Evolutionary conservation across 2,329 filamentous ascomycete genomes (phyloP), one percentile per base, ranked within the genome.

Genomic region (Byssoonygena ceratinophila): DNA sequence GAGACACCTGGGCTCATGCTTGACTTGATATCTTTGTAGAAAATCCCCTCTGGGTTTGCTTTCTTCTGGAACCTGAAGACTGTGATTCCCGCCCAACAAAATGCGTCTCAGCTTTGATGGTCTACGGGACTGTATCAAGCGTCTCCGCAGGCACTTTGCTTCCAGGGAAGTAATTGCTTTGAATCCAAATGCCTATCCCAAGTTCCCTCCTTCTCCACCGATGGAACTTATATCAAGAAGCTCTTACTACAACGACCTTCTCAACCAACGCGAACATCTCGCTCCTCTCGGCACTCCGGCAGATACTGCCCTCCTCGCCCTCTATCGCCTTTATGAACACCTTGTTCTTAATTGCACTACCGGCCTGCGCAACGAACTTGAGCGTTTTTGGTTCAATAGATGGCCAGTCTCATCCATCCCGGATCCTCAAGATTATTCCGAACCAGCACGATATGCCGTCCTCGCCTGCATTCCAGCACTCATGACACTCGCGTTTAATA

Each of bases 391-490:
- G 44, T 32, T 27, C 12, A 31, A 39, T 22, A 12, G 7, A 4
- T 49, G 46, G 46, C 16, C 16, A 9, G 34, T 49, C 9, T 37
- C n/a, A 4, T 4, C 14, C 14, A 49, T 49, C 36, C 45, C 46
- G 25, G 46, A 43, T 23, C 46, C 44, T 14, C 18, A 37, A 12
- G 43, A 53, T 44, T 12, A 34, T 34, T 32, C 34, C 20, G 39
- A 53, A 36, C 44, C 43, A 32, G 31, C 22, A 20, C 29, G 52
- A 51, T 50, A 54, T 39, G 47, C 32, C 5, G 16, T 46, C 25
- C 20, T 49, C 3, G 32, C 31, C 2, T 37, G 31, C 25, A 39
- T 49, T 37, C 31, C 46, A 31, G 22, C 25, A n/a, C 32, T 49
- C 16, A 23, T 49, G 20, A 9, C 18, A 20, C 11, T 27, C 3